Conservation (phyloP, 257 asterid genomes). For the Solanum medicagineum region DNA sequence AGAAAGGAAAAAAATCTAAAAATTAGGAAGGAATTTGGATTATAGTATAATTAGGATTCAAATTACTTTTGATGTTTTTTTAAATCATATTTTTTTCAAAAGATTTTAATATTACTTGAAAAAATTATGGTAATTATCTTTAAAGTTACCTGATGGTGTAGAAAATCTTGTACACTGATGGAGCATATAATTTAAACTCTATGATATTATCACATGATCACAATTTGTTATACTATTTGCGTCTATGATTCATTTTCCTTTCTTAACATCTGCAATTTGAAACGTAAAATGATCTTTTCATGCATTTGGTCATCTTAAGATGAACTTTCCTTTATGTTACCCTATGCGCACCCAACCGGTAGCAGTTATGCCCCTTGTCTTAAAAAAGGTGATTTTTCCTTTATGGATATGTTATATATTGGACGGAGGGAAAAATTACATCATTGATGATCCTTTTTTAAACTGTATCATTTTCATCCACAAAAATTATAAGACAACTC, state of each 20-base stretch:
- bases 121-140: no score
- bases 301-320: not conserved
- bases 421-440: not conserved
- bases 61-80: no score
- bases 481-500: not conserved
- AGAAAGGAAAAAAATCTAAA: no score
- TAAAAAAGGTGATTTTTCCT: not conserved
- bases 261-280: not conserved
- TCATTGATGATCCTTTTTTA: not conserved
- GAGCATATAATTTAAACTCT: not conserved
- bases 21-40: no score
- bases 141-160: no score
- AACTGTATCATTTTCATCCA: not conserved
- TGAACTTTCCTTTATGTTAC: not conserved
- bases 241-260: not conserved
- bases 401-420: not conserved
- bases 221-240: not conserved
- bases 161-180: no score
- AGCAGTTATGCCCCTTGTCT: no score
- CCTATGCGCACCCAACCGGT: not conserved
- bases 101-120: no score
- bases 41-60: no score
- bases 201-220: not conserved
- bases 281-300: not conserved
- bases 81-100: no score